These are phyloP conservation scores for Trichocladium antarcticum DNA, from an alignment of 495 filamentous ascomycete species.

Conservation along the genomic window DNA sequence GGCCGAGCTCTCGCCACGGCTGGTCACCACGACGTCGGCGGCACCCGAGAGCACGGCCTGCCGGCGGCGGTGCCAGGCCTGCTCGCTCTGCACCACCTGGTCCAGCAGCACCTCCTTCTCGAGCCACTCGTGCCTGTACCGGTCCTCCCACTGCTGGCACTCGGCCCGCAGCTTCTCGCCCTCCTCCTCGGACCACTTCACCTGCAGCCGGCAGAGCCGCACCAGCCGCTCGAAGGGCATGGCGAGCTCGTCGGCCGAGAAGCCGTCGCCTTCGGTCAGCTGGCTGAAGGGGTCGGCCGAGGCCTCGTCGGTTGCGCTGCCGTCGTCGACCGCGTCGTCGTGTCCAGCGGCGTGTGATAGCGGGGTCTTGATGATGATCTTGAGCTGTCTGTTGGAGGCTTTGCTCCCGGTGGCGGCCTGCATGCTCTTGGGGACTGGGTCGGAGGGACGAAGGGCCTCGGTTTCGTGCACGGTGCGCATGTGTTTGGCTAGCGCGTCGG, in stretches of 20 bases:
- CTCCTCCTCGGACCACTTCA: constrained; percentile 73
- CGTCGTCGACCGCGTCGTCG: constrained; percentile 43
- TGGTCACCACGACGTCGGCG: constrained; percentile 21
- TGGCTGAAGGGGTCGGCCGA: constrained; percentile 36
- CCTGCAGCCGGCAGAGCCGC: constrained; percentile 61
- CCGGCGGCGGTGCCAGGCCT: constrained; percentile 37
- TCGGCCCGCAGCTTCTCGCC: constrained; percentile 49
- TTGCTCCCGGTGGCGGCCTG: constrained; percentile 40
- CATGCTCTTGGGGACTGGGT: constrained; percentile 71
- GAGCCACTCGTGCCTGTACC: constrained; percentile 65
- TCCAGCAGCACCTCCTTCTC: constrained; percentile 64
- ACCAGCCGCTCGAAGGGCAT: constrained; percentile 60
- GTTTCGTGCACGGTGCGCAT: constrained; percentile 99
- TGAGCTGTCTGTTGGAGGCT: constrained; percentile 52
- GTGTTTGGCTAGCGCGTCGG: constrained; percentile 93
- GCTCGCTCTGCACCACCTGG: constrained; percentile 44
- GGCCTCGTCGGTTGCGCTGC: constrained; percentile 39
- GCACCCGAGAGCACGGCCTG: constrained; percentile 31
- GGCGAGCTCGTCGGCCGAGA: constrained; percentile 59
- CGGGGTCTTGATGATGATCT: constrained; percentile 48
- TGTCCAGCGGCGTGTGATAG: constrained; percentile 46
- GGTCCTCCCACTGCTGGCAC: constrained; percentile 52
- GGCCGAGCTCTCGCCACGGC: neutral
- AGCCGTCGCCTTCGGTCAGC: constrained; percentile 50
- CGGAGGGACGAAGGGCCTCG: constrained; percentile 78